Evolutionary conservation across 192 early-diverging fungal genomes (phyloP), one percentile per base, ranked within the genome.

Genomic region (Spinellus fusiger): DNA sequence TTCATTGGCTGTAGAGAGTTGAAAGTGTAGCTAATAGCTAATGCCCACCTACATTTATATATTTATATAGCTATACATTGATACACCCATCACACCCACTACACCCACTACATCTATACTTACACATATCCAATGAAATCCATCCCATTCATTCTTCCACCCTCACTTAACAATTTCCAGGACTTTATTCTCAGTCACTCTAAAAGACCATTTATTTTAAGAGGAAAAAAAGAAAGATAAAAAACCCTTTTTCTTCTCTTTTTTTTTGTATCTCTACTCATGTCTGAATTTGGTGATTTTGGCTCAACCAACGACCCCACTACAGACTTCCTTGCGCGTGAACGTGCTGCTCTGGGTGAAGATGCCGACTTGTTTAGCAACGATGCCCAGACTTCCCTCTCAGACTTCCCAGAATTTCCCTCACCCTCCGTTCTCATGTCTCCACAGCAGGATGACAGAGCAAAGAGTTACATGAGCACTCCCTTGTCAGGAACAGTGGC

Each of bases 291-390:
- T 61, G 73, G 73, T 54, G 69, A 65, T 51, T 75, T 75, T 50
- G 68, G 56, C 29, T 46, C 58, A 29, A 57, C 69, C 26, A 51
- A 69, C 5, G 88, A 91, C 56, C 87, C 86, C 26, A 85, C 80
- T 29, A 83, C 83, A 54, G 86, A 89, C 40, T 91, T 91, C 54
- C 78, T 91, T 38, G 87, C 89, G 16, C 77, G 84, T 53, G 89
- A 91, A 71, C 81, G 84, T 26, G 87, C 83, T 18, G 75, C 80
- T 29, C 73, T 91, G 29, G 89, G 89, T 49, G 79, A 77, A 28
- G 87, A 88, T 65, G 85, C 85, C 26, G 84, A 85, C 69, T 73
- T 84, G 38, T 83, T 91, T 35, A 49, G 20, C 33, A 53, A 29
- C 37, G 35, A 18, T 20, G 31, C 37, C 35, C 35, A 46, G 32